Base-by-base conservation (phyloP, 2,329 filamentous ascomycete genomes). In the Nigrograna mackinnonii region DNA sequence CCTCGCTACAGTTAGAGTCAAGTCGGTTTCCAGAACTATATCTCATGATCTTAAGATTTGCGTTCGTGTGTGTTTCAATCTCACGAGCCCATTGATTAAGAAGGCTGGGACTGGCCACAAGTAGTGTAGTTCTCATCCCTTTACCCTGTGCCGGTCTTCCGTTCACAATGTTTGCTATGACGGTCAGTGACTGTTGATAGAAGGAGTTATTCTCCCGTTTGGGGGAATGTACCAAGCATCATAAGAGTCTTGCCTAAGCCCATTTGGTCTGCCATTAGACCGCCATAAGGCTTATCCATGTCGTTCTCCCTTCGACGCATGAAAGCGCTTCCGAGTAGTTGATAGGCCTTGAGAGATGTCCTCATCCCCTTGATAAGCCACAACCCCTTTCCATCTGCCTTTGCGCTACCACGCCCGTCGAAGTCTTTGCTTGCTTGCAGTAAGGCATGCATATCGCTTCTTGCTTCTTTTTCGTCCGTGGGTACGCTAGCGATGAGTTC, bases 221-320 rank as follows among this genome's bases (percentile, higher is more conserved):
- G n/a, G 9, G 24, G 24, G 24, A 22, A 46, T 49, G 50, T 40
- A 61, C 57, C 58, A 5, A 71, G 46, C 54, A 62, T 69, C 61
- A 67, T 69, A 1, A 72, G 43, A 1, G 69, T 71, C 45, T 71
- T 72, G 0, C 69, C 70, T 2, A 72, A 49, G 5, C 70, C 70
- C 70, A 73, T 73, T 34, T 69, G 60, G 43, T 73, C 70, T 0
- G 69, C 69, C 31, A 73, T 54, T 22, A 74, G 58, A 6, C 71
- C 71, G 3, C 73, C 74, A 12, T 37, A 55, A 1, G 73, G 79
- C 22, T 58, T 41, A 0, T 62, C 26, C 0, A 17, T 7, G 1
- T 47, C 64, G 4, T 70, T 64, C 54, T 85, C 82, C 3, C 77
- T 69, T 3, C 62, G 52, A 0, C 78, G 53, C 80, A 85, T 84